phyloP scores from a whole-genome alignment of 208 protist genomes.

The Naegleria gruberi region DNA sequence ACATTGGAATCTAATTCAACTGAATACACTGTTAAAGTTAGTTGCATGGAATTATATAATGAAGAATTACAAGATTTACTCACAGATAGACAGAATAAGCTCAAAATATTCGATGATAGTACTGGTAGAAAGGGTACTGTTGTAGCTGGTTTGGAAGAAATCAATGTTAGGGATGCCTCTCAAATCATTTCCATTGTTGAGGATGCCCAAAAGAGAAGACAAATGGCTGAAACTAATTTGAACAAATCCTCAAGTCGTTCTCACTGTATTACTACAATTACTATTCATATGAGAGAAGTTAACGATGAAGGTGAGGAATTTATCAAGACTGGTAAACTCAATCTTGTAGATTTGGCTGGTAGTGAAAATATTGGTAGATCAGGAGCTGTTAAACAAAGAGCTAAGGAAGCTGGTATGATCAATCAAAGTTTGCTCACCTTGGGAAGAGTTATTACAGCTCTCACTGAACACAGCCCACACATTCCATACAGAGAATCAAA shows the following conservation, averaged over 20 bases:
- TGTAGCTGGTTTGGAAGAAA: constrained; percentile 47
- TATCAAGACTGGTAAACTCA: constrained; percentile 57
- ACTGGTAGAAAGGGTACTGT: constrained; percentile 25
- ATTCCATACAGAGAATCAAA: constrained; percentile 62
- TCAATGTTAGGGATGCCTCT: constrained; percentile 34
- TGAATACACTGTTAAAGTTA: constrained; percentile 42
- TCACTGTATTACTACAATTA: constrained; percentile 63
- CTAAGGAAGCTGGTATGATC: constrained; percentile 49
- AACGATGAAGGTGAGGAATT: constrained; percentile 45
- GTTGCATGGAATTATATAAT: constrained; percentile 51
- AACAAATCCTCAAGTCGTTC: constrained; percentile 55
- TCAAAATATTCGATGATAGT: constrained; percentile 26
- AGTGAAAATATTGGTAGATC: constrained; percentile 52
- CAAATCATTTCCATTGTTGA: constrained; percentile 48
- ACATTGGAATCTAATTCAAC: constrained; percentile 39
- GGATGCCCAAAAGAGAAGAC: constrained; percentile 37
- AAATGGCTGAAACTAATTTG: constrained; percentile 52
- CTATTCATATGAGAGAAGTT: constrained; percentile 53
- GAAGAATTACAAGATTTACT: constrained; percentile 52
- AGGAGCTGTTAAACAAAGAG: constrained; percentile 32
- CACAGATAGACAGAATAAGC: constrained; percentile 27
- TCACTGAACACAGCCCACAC: constrained; percentile 44
- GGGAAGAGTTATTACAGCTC: constrained; percentile 55
- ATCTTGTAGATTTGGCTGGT: constrained; percentile 75
- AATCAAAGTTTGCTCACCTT: constrained; percentile 59